Evolutionary conservation across 2,329 filamentous ascomycete genomes (phyloP).

Genomic region (Colletotrichum godetiae): DNA sequence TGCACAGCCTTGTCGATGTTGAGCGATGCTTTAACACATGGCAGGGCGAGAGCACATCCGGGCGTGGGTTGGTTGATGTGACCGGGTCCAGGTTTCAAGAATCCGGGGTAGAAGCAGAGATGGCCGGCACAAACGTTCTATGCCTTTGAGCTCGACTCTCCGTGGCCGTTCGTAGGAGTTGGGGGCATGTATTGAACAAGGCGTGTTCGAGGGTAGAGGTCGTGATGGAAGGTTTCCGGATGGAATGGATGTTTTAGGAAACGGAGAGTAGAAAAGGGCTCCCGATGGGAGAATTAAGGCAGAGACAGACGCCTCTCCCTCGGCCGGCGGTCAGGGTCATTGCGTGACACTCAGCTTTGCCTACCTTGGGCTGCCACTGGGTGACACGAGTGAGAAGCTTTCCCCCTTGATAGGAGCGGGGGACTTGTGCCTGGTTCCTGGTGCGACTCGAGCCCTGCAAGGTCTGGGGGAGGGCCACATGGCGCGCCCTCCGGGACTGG

Average conservation of each 20-base stretch:
- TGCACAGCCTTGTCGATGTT: conserved; percentile 19
- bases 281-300: neutral
- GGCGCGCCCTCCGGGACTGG: neutral
- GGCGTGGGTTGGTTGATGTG: neutral
- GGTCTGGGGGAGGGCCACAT: conserved; percentile 7
- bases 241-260: conserved; percentile 9
- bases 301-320: neutral
- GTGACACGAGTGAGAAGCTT: neutral
- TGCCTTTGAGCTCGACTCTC: neutral
- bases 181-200: conserved; percentile 1
- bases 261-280: neutral
- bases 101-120: conserved; percentile 29
- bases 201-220: neutral
- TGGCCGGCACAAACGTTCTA: conserved; percentile 18
- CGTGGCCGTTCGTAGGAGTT: conserved; percentile 4
- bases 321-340: conserved; percentile 12
- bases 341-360: conserved; percentile 13
- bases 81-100: conserved; percentile 14
- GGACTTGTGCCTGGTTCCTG: conserved; percentile 15
- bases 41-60: conserved; percentile 14
- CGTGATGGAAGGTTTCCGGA: conserved; percentile 10
- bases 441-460: neutral
- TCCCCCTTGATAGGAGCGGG: neutral
- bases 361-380: conserved; percentile 1
- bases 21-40: conserved; percentile 24